These are phyloP conservation scores for Pseudogymnoascus sp. DNA, from an alignment of 2,329 filamentous ascomycete species.

Conservation along the genomic window DNA sequence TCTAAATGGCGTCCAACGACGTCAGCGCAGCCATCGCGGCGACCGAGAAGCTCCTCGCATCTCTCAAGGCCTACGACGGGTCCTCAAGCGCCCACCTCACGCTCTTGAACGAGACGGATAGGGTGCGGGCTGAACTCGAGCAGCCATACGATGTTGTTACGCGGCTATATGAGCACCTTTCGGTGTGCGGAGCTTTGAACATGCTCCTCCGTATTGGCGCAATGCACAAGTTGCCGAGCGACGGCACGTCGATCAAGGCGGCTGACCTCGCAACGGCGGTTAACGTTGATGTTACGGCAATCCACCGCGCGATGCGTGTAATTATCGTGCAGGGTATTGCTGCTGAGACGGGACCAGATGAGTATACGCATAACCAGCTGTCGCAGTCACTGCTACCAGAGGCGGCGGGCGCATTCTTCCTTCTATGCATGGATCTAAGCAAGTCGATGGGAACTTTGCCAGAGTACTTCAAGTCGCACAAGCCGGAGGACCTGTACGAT, in stretches of 20 bases:
- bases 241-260: slow-evolving; percentile 16
- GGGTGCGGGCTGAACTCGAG: slow-evolving; percentile 16
- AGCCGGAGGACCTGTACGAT: slow-evolving; percentile 17
- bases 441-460: slow-evolving; percentile 15
- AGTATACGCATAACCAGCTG: slow-evolving; percentile 30
- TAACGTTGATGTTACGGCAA: slow-evolving; percentile 28
- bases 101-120: slow-evolving; percentile 17
- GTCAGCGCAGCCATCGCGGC: slow-evolving; percentile 13
- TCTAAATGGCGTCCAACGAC: background rate
- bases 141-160: slow-evolving; percentile 18
- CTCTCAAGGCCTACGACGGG: slow-evolving; percentile 18
- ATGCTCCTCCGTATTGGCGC: slow-evolving; percentile 18
- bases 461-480: slow-evolving; percentile 18
- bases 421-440: slow-evolving; percentile 21
- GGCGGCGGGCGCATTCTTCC: slow-evolving; percentile 28
- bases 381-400: slow-evolving; percentile 26
- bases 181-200: slow-evolving; percentile 19
- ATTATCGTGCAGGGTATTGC: slow-evolving; percentile 28
- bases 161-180: slow-evolving; percentile 21
- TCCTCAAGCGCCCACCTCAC: slow-evolving; percentile 13
- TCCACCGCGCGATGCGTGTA: slow-evolving; percentile 29
- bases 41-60: slow-evolving; percentile 16
- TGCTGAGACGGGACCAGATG: slow-evolving; percentile 25
- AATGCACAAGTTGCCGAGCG: slow-evolving; percentile 17
- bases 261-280: slow-evolving; percentile 20